Base-by-base conservation (phyloP, 1,284 basidiomycete species). In the Cryptococcus sp. region DNA sequence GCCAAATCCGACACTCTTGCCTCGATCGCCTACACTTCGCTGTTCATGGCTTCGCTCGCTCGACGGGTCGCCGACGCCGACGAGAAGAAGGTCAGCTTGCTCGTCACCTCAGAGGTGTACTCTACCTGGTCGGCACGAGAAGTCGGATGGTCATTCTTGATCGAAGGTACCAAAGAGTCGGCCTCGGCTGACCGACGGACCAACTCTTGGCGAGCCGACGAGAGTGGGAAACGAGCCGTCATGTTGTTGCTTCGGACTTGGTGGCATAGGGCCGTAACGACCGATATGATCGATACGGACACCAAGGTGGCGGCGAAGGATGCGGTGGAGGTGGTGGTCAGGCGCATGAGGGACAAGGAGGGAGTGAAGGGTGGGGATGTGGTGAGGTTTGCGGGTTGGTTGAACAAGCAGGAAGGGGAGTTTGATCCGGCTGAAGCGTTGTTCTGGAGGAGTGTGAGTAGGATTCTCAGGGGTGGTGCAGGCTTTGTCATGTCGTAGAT, bases 101-200 rank as follows among this genome's bases (percentile, higher is more conserved):
- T 72, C 38, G 66, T 69, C 22, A 68, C 68, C 0, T 64, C 72
- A n/a, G 72, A 74, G 46, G 65, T 72, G 19, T 74, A 72, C 50
- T 52, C 69, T 0, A 68, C 66, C 0, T 72, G 72, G 72, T 69
- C 71, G 5, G 71, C 72, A 5, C 54, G 68, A 24, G 72, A 74
- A 48, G 66, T 74, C 36, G 72, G 72, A n/a, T 74, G 69, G 70
- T 65, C 64, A 9, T 70, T 66, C 53, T 43, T 72, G 12, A 69
- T 70, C 37, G 72, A 72, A 45, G 68, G 65, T 6, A 67, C 63
- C 2, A 56, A 62, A 43, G 61, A 65, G 25, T 57, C 66, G 2
- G 47, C 58, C 28, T 45, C 57, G 14, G 59, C 59, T 6, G 68
- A 68, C 50, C 57, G 65, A 32, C 54, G 64, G 18, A 63, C 67